phyloP scores from a whole-genome alignment of 257 asterid species.

The Primulina tabacum region DNA sequence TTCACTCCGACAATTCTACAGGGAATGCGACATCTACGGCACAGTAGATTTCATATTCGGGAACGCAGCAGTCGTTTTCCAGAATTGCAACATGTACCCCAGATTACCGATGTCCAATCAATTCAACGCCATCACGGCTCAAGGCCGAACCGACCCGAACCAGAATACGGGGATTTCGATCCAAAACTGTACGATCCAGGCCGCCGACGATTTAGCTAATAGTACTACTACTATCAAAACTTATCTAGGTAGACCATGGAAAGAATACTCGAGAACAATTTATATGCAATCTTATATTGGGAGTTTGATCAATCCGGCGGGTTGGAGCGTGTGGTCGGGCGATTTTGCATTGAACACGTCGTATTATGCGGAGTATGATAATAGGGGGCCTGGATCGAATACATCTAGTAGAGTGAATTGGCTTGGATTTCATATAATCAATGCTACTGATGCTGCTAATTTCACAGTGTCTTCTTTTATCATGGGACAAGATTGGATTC shows the following conservation, averaged over 20 bases:
- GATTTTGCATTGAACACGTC: too few species aligned
- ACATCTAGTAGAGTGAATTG: conserved; percentile 50
- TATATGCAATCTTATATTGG: conserved; percentile 44
- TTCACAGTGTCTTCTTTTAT: conserved; percentile 53
- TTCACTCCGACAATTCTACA: conserved; percentile 74
- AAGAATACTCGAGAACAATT: conserved; percentile 58
- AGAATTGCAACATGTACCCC: conserved; percentile 52
- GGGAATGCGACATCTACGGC: conserved; percentile 65
- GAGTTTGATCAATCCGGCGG: conserved; percentile 11
- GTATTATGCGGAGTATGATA: too few species aligned
- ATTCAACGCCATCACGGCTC: conserved; percentile 54
- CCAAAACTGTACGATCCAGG: conserved; percentile 50
- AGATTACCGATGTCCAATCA: conserved; percentile 56
- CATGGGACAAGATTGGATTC: conserved; percentile 62
- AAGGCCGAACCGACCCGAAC: conserved; percentile 66
- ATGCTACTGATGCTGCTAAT: conserved; percentile 48
- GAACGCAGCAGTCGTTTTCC: conserved; percentile 62
- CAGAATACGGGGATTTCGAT: conserved; percentile 79
- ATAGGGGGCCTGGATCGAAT: too few species aligned
- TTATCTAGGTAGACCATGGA: conserved; percentile 84
- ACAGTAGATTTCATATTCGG: conserved; percentile 88
- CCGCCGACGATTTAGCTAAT: conserved; percentile 47
- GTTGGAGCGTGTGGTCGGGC: too few species aligned
- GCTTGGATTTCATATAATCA: conserved; percentile 54
- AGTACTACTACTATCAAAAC: conserved; percentile 30